Conservation (phyloP, 805 yeast species). For the Torulaspora indica region DNA sequence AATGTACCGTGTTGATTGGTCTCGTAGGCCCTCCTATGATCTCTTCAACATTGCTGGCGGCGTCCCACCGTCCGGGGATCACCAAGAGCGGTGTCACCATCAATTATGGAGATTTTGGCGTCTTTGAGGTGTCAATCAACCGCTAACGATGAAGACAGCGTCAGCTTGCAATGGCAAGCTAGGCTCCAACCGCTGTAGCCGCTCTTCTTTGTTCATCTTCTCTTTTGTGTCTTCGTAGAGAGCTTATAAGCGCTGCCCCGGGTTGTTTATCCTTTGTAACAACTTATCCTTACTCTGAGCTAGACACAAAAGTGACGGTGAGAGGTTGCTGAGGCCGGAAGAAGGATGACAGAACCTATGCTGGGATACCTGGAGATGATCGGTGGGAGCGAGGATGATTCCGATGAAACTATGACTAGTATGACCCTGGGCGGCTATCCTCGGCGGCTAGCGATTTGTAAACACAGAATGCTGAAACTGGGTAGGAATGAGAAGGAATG, state of each 20-base stretch:
- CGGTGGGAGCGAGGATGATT: conserved; percentile 7
- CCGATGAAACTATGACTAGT: conserved; percentile 2
- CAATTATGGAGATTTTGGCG: too few species aligned
- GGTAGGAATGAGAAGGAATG: conserved; percentile 41
- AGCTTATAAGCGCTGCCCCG: not conserved
- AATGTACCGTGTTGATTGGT: too few species aligned
- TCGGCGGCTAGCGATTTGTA: conserved; percentile 16
- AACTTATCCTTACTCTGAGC: not conserved
- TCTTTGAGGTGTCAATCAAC: too few species aligned
- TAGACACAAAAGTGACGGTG: not conserved
- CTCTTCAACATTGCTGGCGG: too few species aligned
- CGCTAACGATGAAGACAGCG: too few species aligned
- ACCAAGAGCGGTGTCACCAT: too few species aligned
- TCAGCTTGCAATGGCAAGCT: not conserved
- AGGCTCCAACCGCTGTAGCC: too few species aligned
- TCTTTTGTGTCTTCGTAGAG: not conserved
- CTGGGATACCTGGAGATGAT: conserved; percentile 24
- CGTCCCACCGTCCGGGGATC: too few species aligned
- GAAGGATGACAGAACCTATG: conserved; percentile 5
- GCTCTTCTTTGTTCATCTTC: not conserved
- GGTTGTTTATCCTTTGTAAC: not conserved
- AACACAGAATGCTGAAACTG: conserved; percentile 38
- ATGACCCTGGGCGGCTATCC: conserved; percentile 13
- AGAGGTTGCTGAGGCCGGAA: not conserved
- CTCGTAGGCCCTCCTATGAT: too few species aligned